Evolutionary conservation across 139 green algal species (phyloP).

Genomic region (Tetradesmus lagerheimii): DNA sequence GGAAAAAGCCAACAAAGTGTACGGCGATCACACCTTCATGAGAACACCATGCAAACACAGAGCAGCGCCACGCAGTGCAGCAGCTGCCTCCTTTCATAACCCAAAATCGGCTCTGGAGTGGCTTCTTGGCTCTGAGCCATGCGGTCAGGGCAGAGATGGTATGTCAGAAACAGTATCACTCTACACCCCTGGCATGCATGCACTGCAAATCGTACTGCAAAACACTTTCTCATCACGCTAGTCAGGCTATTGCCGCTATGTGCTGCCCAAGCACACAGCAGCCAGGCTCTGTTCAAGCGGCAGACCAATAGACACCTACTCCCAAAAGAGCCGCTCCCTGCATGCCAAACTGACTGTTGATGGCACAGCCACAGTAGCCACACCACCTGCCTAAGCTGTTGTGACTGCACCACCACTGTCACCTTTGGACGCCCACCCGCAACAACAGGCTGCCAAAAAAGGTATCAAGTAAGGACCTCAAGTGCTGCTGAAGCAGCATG

Average conservation of each 20-base stretch:
- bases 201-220: not conserved
- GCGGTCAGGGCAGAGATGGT: not conserved
- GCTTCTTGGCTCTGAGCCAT: not conserved
- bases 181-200: not conserved
- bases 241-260: not conserved
- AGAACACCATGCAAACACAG: not conserved
- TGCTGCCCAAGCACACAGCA: not conserved
- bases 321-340: too few relatives aligned
- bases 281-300: not conserved
- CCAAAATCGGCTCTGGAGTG: not conserved
- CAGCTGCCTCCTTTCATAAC: not conserved
- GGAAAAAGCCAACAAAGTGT: not conserved
- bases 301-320: not conserved
- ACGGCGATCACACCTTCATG: not conserved
- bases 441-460: not conserved
- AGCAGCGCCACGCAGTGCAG: not conserved
- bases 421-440: too few relatives aligned
- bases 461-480: not conserved
- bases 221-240: not conserved
- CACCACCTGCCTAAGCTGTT: not conserved
- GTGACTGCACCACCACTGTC: not conserved
- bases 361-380: not conserved
- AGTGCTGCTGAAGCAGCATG: not conserved
- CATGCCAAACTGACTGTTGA: not conserved
- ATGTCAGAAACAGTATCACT: not conserved